A percentile compares a stretch with the other conserved stretches of the same genome.
Evolutionary conservation across 1,139 yeast genomes (phyloP).

Genomic region (Kazachstania sp.): DNA sequence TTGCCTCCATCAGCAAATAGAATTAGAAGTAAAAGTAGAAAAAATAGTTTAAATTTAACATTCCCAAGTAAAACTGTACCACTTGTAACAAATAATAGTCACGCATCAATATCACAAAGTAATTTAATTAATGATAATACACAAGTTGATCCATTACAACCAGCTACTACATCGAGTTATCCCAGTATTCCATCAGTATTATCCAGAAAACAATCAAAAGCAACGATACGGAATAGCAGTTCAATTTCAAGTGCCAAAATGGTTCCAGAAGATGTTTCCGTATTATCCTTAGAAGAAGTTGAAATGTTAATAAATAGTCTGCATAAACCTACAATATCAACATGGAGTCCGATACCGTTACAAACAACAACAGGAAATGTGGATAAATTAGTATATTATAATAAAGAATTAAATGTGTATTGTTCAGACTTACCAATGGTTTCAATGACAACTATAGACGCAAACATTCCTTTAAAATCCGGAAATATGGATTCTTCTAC

Average conservation of each 20-base stretch:
- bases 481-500: not conserved
- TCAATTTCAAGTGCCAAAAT: not conserved
- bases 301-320: conserved; percentile 32
- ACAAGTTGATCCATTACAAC: conserved; percentile 7
- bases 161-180: conserved; percentile 1
- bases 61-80: not conserved
- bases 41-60: conserved; percentile 4
- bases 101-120: not conserved
- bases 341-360: conserved; percentile 54
- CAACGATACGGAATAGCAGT: not conserved
- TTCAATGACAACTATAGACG: conserved; percentile 31
- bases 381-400: conserved; percentile 52
- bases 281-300: conserved; percentile 31
- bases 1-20: conserved; percentile 3
- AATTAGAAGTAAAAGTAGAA: conserved; percentile 8
- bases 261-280: conserved; percentile 3
- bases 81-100: not conserved
- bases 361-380: conserved; percentile 14
- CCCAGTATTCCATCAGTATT: not conserved
- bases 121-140: not conserved
- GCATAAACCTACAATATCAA: conserved; percentile 22
- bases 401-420: conserved; percentile 49
- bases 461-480: conserved; percentile 8
- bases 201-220: not conserved
- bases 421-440: conserved; percentile 49